Conservation (phyloP, 2,329 filamentous ascomycete genomes). For the Fusarium nanum region DNA sequence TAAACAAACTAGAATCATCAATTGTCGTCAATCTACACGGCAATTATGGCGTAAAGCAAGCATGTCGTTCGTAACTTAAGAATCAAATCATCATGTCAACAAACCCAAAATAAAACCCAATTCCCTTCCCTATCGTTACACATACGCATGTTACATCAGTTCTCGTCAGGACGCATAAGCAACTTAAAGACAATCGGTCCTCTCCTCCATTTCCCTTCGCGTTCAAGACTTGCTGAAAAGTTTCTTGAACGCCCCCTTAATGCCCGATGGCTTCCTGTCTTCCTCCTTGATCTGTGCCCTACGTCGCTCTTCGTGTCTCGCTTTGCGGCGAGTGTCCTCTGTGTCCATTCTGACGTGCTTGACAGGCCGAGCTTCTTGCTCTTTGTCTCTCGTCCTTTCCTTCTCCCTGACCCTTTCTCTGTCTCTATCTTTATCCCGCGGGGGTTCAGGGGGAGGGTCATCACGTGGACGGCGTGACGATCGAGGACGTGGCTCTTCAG, state of each 20-base stretch:
- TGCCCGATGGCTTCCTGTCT: conserved; percentile 48
- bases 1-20: background rate
- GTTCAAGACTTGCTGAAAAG: conserved; percentile 44
- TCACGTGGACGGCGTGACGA: conserved; percentile 39
- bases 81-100: conserved; percentile 24
- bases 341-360: conserved; percentile 47
- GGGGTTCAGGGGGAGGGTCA: conserved; percentile 26
- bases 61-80: conserved; percentile 29
- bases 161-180: conserved; percentile 40
- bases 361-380: conserved; percentile 26
- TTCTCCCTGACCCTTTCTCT: conserved; percentile 20
- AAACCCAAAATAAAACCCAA: conserved; percentile 21
- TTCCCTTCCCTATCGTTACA: conserved; percentile 42
- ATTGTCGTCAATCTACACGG: conserved; percentile 30
- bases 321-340: conserved; percentile 52
- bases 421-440: conserved; percentile 31
- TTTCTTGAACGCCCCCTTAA: conserved; percentile 50
- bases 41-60: conserved; percentile 21
- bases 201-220: conserved; percentile 11
- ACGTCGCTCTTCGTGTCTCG: conserved; percentile 49
- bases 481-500: conserved; percentile 40
- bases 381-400: conserved; percentile 21
- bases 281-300: conserved; percentile 49
- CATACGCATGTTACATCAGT: conserved; percentile 36
- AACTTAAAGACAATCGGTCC: conserved; percentile 29